These are phyloP conservation scores for Phaeosphaeriaceae sp. DNA, from an alignment of 2,329 filamentous ascomycete genomes.

Conservation along the genomic window DNA sequence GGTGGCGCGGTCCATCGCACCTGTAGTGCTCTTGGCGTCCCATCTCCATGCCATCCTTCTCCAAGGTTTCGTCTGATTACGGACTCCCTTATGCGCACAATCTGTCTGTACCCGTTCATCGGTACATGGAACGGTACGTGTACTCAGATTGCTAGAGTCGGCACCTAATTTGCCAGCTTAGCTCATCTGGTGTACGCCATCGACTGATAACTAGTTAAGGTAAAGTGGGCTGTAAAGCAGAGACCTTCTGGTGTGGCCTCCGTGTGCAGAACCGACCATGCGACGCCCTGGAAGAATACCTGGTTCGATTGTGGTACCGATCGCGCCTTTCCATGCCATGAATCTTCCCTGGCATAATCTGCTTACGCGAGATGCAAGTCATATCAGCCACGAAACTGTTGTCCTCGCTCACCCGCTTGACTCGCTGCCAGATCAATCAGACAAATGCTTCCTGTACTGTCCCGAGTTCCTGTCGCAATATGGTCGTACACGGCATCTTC, in stretches of 20 bases:
- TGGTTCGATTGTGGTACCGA: background rate
- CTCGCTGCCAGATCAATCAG: background rate
- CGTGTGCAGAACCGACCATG: background rate
- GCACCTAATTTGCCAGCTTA: no score
- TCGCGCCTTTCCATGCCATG: background rate
- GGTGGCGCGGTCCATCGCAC: background rate
- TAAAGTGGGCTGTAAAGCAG: background rate
- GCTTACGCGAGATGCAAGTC: background rate
- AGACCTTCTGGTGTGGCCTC: background rate
- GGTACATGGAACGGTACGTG: background rate
- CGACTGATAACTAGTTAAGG: background rate
- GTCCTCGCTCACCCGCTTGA: background rate
- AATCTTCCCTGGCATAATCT: background rate
- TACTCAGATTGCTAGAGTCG: background rate
- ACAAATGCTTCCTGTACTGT: background rate
- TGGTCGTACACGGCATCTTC: background rate
- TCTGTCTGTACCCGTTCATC: background rate
- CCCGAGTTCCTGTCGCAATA: background rate
- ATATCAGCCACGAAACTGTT: background rate
- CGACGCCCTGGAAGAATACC: background rate
- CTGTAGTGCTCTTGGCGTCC: background rate
- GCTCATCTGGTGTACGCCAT: background rate
- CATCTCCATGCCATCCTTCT: no score
- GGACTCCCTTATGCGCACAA: background rate
- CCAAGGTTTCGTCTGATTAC: background rate